Evolutionary conservation across 2,329 filamentous ascomycete genomes (phyloP), one percentile per base, ranked within the genome.

Genomic region (Fusarium sp.): DNA sequence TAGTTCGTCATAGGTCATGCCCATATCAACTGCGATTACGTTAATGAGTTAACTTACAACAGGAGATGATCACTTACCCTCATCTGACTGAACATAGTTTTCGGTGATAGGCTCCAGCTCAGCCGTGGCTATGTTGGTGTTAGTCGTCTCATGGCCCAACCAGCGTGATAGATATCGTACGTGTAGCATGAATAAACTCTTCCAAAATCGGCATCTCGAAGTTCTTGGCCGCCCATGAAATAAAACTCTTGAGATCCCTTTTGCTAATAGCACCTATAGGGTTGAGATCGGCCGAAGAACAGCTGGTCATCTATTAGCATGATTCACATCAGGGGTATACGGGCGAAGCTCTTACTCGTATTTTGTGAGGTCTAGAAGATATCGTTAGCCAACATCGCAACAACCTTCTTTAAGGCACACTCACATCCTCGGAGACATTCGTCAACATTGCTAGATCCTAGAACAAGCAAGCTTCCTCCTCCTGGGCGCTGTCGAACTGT

Each of bases 231-330:
- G 89, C 85, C 84, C 88, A 93, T 42, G 81, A 81, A 69, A 93
- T 91, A 80, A 94, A 93, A 18, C 85, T 81, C 77, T 91, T 92
- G 4, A 93, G 84, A 31, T 93, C 92, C 4, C 86, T 89, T 79
- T 93, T 48, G 6, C 45, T 48, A 11, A 45, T n/a, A 17, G 41
- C 41, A 17, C 41, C 45, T 5, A 48, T 48, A 1, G 45, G 45
- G 4, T 48, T 48, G 6, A 48, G 26, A n/a, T 48, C 45, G 10
- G 45, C 42, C 5, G 10, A 8, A 12, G 42, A 44, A 24, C 77
- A 79, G 26, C 45, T 47, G 13, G 18, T 51, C 17, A 33, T 35
- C 8, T 35, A 24, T 51, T 14, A 51, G 48, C n/a, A 51, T 24
- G 22, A 20, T 51, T 51, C 48, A n/a, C 31, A 51, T 24, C 22